Evolutionary conservation across 495 filamentous ascomycete species (phyloP).

Genomic region (Ascodesmis nigricans): DNA sequence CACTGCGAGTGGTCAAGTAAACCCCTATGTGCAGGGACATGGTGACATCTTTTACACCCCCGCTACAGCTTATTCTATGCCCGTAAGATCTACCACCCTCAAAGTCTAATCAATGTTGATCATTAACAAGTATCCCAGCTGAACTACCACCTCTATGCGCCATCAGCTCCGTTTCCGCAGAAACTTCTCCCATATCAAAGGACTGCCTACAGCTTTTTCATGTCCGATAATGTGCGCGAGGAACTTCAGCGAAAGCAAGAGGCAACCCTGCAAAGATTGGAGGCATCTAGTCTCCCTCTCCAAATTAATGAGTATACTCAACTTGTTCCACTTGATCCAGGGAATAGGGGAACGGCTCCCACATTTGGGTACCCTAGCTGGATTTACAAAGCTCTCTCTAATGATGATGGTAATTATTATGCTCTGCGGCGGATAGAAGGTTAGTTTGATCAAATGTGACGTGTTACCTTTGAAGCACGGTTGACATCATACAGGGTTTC

Average conservation of each 20-base stretch:
- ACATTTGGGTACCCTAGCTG: slow-evolving; percentile 72
- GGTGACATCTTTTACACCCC: slow-evolving; percentile 27
- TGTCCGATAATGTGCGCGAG: slow-evolving; percentile 62
- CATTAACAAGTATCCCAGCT: slow-evolving; percentile 27
- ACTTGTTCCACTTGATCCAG: slow-evolving; percentile 72
- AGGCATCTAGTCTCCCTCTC: slow-evolving; percentile 32
- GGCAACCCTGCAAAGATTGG: slow-evolving; percentile 61
- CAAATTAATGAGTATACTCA: slow-evolving; percentile 73
- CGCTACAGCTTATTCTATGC: slow-evolving; percentile 37
- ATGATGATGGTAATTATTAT: slow-evolving; percentile 65
- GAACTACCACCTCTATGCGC: slow-evolving; percentile 84
- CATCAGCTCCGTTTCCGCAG: slow-evolving; percentile 58
- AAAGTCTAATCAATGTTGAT: slow-evolving; percentile 4
- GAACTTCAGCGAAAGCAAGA: slow-evolving; percentile 76
- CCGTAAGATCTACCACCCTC: slow-evolving; percentile 30
- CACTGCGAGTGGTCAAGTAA: slow-evolving; percentile 27
- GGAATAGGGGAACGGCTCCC: slow-evolving; percentile 46
- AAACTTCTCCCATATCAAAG: slow-evolving; percentile 63
- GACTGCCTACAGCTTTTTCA: slow-evolving; percentile 70
- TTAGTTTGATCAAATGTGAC: slow-evolving; percentile 19
- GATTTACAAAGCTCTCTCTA: slow-evolving; percentile 87
- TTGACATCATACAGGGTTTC: slow-evolving; percentile 32
- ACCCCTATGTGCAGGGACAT: slow-evolving; percentile 33
- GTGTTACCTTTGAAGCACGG: slow-evolving; percentile 4
- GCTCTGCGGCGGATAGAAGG: slow-evolving; percentile 68